Base-by-base conservation (phyloP, 2,329 filamentous ascomycete genomes). In the Neofusicoccum laricinum region DNA sequence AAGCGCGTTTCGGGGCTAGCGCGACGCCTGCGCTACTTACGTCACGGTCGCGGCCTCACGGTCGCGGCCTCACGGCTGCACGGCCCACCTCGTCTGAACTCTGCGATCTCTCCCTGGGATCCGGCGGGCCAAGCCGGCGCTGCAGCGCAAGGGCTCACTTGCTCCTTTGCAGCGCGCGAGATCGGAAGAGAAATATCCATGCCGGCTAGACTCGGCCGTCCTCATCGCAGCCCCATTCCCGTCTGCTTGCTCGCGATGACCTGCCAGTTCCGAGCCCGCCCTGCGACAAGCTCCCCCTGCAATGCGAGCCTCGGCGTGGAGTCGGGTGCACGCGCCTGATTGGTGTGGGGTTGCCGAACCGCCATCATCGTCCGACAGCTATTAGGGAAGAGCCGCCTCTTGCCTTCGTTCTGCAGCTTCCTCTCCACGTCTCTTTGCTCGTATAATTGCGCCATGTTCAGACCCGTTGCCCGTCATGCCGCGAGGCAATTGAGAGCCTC, bases 391-490 rank as follows among this genome's bases (percentile, higher is more conserved):
- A 51, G n/a, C 40, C 17, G 45, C 57, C 57, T 62, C 57, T 32
- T 43, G 21, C 48, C 21, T 19, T 17, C 32, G 3, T 17, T 19
- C 41, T 65, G 45, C 30, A 17, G 38, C 15, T 59, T 32, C 15
- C 6, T 38, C 41, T 25, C 25, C 57, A 10, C 19, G n/a, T 41
- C 6, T 34, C 10, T 64, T 21, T 38, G 17, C 3, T 65, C 12
- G 15, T 55, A n/a, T 46, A 32, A 41, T 21, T 32, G 15, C 65
- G 71, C 48, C 11, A 83, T 83, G 81, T 79, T 81, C 69, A 79
- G 76, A 71, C 75, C 78, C 45, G 65, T 79, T 36, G 73, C 69
- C 67, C 74, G 71, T 71, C 76, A 71, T 66, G 76, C 71, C 69
- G 73, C 69, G 66, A 77, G 75, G 76, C 80, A 76, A 75, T 75